These are phyloP conservation scores for Dimocarpus longan DNA, from an alignment of 345 rosid genomes.

Conservation along the genomic window DNA sequence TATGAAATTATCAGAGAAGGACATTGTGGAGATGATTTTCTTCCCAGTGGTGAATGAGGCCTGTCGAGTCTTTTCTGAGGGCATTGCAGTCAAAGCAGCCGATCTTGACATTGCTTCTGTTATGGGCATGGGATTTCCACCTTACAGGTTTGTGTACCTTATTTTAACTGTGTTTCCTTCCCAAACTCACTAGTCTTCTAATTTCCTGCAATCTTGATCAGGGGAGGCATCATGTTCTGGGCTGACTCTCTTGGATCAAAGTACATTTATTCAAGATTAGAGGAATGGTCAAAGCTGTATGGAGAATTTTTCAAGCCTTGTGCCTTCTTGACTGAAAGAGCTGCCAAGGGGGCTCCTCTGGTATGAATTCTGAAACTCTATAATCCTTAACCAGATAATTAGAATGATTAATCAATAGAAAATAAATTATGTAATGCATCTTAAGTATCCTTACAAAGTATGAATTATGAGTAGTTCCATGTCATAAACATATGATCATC, in stretches of 20 bases:
- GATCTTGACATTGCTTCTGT: slow-evolving; percentile 88
- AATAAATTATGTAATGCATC: neutral
- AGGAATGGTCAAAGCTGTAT: slow-evolving; percentile 75
- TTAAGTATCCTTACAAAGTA: neutral
- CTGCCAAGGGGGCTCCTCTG: slow-evolving; percentile 68
- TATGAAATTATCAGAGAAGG: slow-evolving; percentile 66
- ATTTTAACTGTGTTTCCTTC: neutral
- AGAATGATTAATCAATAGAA: neutral
- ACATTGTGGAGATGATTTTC: slow-evolving; percentile 90
- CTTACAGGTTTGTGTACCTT: slow-evolving; percentile 61
- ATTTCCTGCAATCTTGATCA: slow-evolving; percentile 30
- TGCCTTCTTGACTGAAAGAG: slow-evolving; percentile 79
- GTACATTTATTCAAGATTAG: slow-evolving; percentile 65
- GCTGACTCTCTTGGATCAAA: slow-evolving; percentile 84
- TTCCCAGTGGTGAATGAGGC: slow-evolving; percentile 97
- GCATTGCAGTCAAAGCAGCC: slow-evolving; percentile 90
- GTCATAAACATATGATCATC: neutral
- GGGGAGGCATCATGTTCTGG: slow-evolving; percentile 98
- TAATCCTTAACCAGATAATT: slow-evolving; percentile 16
- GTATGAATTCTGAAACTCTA: slow-evolving; percentile 33
- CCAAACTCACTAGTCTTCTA: neutral
- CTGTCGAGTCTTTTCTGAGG: slow-evolving; percentile 88
- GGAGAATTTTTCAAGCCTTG: slow-evolving; percentile 97
- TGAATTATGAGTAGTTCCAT: neutral
- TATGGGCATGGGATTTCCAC: slow-evolving; percentile 98